Evolutionary conservation across 1,284 basidiomycete species (phyloP).

Genomic region (Uromyces viciae-fabae): DNA sequence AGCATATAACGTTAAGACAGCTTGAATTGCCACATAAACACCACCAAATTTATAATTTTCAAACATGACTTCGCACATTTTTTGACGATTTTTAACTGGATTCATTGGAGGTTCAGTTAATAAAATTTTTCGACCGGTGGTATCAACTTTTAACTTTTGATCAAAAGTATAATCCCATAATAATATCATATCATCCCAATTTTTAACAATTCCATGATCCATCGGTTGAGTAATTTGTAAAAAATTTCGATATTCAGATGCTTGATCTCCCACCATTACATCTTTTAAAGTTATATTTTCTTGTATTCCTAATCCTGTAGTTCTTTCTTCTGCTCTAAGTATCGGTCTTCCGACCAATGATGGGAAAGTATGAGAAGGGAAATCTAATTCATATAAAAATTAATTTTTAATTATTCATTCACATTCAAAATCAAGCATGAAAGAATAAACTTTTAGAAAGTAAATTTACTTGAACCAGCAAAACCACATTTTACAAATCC

Average conservation of each 20-base stretch:
- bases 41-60: conserved; percentile 96
- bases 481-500: conserved; percentile 94
- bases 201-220: conserved; percentile 97
- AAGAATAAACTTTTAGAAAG: neutral
- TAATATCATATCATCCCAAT: conserved; percentile 98
- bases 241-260: conserved; percentile 86
- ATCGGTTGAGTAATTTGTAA: conserved; percentile 96
- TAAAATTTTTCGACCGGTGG: conserved; percentile 80
- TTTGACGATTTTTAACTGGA: conserved; percentile 83
- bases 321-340: conserved; percentile 89
- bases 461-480: conserved; percentile 69
- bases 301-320: conserved; percentile 58
- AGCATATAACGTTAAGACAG: conserved; percentile 93
- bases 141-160: conserved; percentile 86
- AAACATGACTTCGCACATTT: conserved; percentile 98
- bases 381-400: conserved; percentile 60
- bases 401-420: conserved; percentile 46
- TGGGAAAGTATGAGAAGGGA: conserved; percentile 96
- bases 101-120: conserved; percentile 99
- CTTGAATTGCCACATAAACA: conserved; percentile 97
- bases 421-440: no score
- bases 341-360: conserved; percentile 96
- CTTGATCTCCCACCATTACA: conserved; percentile 81
- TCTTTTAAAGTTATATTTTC: conserved; percentile 68
- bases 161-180: conserved; percentile 98